phyloP scores from a whole-genome alignment of 2,329 filamentous ascomycete species.

The Rhytidhysteron rufulum region DNA sequence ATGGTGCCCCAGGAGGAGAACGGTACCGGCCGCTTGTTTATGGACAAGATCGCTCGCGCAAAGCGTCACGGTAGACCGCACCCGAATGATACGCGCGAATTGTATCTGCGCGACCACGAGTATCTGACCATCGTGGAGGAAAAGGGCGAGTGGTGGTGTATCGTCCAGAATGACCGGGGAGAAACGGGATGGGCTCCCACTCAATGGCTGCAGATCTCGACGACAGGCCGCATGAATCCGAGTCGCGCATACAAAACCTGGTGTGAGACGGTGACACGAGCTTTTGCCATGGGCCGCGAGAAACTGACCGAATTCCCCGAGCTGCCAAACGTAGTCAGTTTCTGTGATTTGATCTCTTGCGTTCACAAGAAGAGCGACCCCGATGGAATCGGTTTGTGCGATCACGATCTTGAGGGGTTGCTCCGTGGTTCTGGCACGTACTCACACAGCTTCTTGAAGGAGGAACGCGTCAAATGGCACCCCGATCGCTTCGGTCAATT shows the following conservation, averaged over 20 bases:
- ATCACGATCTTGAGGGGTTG: conserved; percentile 23
- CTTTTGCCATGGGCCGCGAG: conserved; percentile 15
- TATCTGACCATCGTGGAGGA: conserved; percentile 12
- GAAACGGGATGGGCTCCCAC: conserved; percentile 20
- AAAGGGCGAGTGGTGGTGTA: conserved; percentile 20
- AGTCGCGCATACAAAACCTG: conserved; percentile 16
- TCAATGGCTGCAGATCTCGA: conserved; percentile 21
- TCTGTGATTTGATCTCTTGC: conserved; percentile 18
- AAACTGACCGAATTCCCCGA: conserved; percentile 15
- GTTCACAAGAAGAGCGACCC: conserved; percentile 13
- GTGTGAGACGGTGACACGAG: conserved; percentile 10
- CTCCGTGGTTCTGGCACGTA: conserved; percentile 22
- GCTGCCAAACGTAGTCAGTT: conserved; percentile 16
- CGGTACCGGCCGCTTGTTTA: neutral
- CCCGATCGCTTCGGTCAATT: conserved; percentile 28
- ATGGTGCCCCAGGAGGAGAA: no score
- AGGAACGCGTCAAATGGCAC: conserved; percentile 27
- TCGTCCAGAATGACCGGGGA: conserved; percentile 11
- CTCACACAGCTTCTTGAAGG: conserved; percentile 21
- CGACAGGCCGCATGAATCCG: conserved; percentile 9
- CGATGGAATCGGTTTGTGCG: conserved; percentile 19
- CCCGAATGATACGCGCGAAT: conserved; percentile 19
- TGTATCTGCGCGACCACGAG: conserved; percentile 19
- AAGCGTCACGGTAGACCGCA: conserved; percentile 20
- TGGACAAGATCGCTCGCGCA: conserved; percentile 11